Base-by-base conservation (phyloP, 2,329 filamentous ascomycete genomes). In the Botrytis deweyae region DNA sequence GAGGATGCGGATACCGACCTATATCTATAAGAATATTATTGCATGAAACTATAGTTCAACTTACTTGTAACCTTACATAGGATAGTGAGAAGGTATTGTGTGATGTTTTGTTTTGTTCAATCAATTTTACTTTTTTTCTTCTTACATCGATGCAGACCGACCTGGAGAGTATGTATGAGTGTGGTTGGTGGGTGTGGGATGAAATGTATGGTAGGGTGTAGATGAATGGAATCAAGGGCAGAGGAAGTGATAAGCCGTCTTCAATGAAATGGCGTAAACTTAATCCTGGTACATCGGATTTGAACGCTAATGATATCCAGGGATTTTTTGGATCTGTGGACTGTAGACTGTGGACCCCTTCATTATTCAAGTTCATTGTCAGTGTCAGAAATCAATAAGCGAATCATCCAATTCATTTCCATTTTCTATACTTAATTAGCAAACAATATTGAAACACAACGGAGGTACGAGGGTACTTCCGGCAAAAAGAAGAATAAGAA, bases 1-100 rank as follows among this genome's bases (percentile, higher is more conserved):
- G 55, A 63, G 59, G 63, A 52, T 71, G 69, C 69, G 59, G 33
- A 46, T 71, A 52, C 69, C 69, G 33, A 64, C 69, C 59, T 71
- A 42, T 71, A 72, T 64, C 59, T 64, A 55, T 44, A 46, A 70
- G 49, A 64, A 46, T 70, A 20, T 65, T 52, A 71, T 29, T 71
- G 40, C 58, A 49, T 62, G 68, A 44, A 70, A 40, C 38, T 63
- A n/a, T 52, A n/a, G 44, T 38, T 58, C 29, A 38, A 67, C 44
- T 67, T 67, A 67, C 64, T 52, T 67, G 44, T 66, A 66, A 66
- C 64, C 64, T 36, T 49, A 40, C 33, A 67, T 38, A 38, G 33
- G 33, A 44, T 40, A 10, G n/a, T 12, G 16, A 52, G 22, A 40
- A 16, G 49, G 20, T 20, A 5, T 16, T 10, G 65, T 29, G 44